These are phyloP conservation scores for Cucurbita ficifolia DNA, from an alignment of 306 rosid species.

Conservation along the genomic window DNA sequence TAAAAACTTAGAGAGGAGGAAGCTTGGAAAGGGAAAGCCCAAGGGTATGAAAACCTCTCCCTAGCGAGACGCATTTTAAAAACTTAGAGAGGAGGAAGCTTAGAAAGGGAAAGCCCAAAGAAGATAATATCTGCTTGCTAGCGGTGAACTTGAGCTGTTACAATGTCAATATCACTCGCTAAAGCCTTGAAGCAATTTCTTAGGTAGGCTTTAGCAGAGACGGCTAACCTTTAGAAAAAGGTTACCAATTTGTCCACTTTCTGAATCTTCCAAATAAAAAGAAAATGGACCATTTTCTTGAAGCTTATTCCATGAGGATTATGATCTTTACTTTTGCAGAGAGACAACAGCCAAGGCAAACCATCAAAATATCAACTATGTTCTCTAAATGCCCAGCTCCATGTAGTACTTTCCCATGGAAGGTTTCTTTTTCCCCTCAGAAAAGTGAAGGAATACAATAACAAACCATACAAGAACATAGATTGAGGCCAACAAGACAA, in stretches of 20 bases:
- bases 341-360: background rate
- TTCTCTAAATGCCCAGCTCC: background rate
- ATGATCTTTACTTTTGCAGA: background rate
- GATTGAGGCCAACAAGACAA: background rate
- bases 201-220: background rate
- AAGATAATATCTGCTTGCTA: too few species aligned
- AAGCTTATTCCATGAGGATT: background rate
- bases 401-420: background rate
- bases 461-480: background rate
- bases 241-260: background rate
- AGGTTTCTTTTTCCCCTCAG: background rate
- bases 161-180: background rate
- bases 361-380: background rate
- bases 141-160: too few species aligned
- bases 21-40: too few species aligned
- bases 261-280: background rate
- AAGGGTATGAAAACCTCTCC: too few species aligned
- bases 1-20: too few species aligned
- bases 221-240: background rate
- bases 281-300: background rate
- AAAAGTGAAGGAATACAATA: background rate
- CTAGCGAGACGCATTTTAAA: too few species aligned
- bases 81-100: too few species aligned
- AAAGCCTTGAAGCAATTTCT: background rate
- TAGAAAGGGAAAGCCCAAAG: too few species aligned